Percentiles rank a stretch among this genome's conserved stretches.
phyloP scores from a whole-genome alignment of 805 yeast genomes.

The Ogataea henricii region DNA sequence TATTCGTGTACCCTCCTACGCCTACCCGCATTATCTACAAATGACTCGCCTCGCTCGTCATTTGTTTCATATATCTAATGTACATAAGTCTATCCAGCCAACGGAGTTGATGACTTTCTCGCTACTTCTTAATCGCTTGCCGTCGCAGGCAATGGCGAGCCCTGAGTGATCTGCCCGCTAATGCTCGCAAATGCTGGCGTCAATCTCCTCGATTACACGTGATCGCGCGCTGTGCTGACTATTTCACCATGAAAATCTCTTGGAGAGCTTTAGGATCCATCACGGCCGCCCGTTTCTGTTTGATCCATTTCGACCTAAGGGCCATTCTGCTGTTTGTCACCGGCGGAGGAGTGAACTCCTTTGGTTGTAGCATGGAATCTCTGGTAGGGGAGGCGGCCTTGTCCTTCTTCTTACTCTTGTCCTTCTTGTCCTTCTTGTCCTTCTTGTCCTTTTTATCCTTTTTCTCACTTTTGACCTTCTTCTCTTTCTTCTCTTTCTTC shows the following conservation, averaged over 20 bases:
- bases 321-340: conserved; percentile 59
- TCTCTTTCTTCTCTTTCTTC: conserved; percentile 34
- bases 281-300: conserved; percentile 87
- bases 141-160: no score
- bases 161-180: no score
- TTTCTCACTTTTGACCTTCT: conserved; percentile 29
- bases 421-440: conserved; percentile 12
- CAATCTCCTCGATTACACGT: no score
- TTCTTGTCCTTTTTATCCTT: conserved; percentile 29
- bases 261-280: conserved; percentile 86
- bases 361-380: conserved; percentile 45
- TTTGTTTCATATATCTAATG: no score
- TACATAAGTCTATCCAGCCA: not conserved
- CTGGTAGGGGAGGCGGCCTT: conserved; percentile 35
- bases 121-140: no score
- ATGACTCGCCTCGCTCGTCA: no score
- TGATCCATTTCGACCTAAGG: conserved; percentile 83
- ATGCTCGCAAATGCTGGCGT: no score
- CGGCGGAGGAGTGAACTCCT: conserved; percentile 29
- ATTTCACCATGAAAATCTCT: conserved; percentile 84
- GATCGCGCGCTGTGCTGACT: no score
- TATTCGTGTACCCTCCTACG: no score
- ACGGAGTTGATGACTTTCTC: no score
- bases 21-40: no score
- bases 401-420: conserved; percentile 32